Percentiles rank a stretch among this genome's conserved stretches.
Conservation (phyloP, 164 flowering plant genomes). For the Dillenia suffruticosa region DNA sequence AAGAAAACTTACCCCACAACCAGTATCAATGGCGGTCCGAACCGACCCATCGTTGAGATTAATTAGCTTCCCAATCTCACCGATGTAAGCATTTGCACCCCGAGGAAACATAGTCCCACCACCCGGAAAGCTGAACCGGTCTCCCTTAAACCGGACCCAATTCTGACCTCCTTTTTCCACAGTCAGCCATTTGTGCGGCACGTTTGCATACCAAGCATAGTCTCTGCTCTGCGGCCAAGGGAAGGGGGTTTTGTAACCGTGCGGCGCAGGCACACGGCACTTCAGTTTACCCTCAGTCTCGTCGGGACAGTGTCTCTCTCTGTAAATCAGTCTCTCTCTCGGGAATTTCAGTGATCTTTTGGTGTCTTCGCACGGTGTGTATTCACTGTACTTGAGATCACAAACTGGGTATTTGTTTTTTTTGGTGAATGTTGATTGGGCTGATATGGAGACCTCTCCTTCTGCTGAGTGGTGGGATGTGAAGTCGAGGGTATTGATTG, state of each 20-base stretch:
- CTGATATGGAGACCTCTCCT: slow-evolving; percentile 4
- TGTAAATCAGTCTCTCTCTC: slow-evolving; percentile 47
- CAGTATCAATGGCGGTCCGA: slow-evolving; percentile 93
- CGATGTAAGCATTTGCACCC: slow-evolving; percentile 85
- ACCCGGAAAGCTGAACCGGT: slow-evolving; percentile 84
- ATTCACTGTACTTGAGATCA: slow-evolving; percentile 43
- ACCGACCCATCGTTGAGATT: slow-evolving; percentile 66
- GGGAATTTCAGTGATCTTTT: slow-evolving; percentile 56
- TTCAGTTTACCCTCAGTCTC: slow-evolving; percentile 22
- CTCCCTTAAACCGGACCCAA: slow-evolving; percentile 71
- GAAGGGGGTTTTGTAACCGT: slow-evolving; percentile 64
- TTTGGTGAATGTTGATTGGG: too few relatives aligned
- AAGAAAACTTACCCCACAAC: slow-evolving; percentile 80
- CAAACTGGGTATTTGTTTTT: slow-evolving; percentile 44
- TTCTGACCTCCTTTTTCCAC: slow-evolving; percentile 88
- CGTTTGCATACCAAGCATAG: slow-evolving; percentile 79
- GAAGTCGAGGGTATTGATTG: slow-evolving; percentile 47
- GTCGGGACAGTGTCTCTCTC: slow-evolving; percentile 91
- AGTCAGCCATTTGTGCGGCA: slow-evolving; percentile 73
- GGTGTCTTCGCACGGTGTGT: slow-evolving; percentile 85
- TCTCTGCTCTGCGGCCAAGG: slow-evolving; percentile 86
- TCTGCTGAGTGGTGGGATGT: slow-evolving; percentile 44
- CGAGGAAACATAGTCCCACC: slow-evolving; percentile 96
- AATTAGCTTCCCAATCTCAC: slow-evolving; percentile 70
- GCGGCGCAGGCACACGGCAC: slow-evolving; percentile 82